These are phyloP conservation scores for Paraphoma chrysanthemicola DNA, from an alignment of 2,329 filamentous ascomycete species.

Conservation along the genomic window DNA sequence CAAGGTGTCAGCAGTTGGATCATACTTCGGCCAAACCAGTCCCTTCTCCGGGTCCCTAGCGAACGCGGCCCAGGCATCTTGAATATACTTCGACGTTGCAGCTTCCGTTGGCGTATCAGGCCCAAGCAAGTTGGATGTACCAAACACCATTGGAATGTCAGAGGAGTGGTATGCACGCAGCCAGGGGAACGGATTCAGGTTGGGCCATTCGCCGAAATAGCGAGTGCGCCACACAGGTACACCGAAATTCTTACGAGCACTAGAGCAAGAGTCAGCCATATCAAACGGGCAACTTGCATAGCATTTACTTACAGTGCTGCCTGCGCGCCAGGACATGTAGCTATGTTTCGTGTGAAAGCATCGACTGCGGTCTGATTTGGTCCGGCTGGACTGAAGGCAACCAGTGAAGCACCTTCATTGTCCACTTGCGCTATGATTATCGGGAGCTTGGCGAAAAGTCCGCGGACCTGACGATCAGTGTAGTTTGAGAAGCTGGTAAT, in stretches of 20 bases:
- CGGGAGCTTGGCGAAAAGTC: slow-evolving; percentile 24
- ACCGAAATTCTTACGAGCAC: slow-evolving; percentile 17
- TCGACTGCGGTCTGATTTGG: slow-evolving; percentile 29
- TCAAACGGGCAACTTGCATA: neutral
- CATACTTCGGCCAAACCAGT: slow-evolving; percentile 23
- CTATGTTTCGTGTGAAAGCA: slow-evolving; percentile 21
- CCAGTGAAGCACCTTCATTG: slow-evolving; percentile 23
- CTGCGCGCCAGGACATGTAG: slow-evolving; percentile 19
- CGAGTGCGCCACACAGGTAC: slow-evolving; percentile 25
- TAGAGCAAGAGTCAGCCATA: slow-evolving; percentile 2
- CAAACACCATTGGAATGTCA: slow-evolving; percentile 35
- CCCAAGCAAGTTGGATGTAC: slow-evolving; percentile 23
- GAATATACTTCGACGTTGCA: slow-evolving; percentile 38
- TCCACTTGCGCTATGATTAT: slow-evolving; percentile 20
- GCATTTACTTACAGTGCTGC: slow-evolving; percentile 15
- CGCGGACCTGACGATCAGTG: slow-evolving; percentile 23
- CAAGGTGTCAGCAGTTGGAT: slow-evolving; percentile 18
- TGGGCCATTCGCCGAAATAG: slow-evolving; percentile 27
- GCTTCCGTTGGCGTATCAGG: slow-evolving; percentile 28
- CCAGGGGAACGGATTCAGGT: slow-evolving; percentile 26
- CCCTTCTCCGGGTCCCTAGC: slow-evolving; percentile 35
- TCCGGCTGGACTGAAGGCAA: slow-evolving; percentile 13
- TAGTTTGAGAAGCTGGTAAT: slow-evolving; percentile 32
- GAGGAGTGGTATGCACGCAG: slow-evolving; percentile 31
- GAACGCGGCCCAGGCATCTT: slow-evolving; percentile 40